Evolutionary conservation across 495 filamentous ascomycete species (phyloP), one percentile per base, ranked within the genome.

Genomic region (Annulohypoxylon moriforme): DNA sequence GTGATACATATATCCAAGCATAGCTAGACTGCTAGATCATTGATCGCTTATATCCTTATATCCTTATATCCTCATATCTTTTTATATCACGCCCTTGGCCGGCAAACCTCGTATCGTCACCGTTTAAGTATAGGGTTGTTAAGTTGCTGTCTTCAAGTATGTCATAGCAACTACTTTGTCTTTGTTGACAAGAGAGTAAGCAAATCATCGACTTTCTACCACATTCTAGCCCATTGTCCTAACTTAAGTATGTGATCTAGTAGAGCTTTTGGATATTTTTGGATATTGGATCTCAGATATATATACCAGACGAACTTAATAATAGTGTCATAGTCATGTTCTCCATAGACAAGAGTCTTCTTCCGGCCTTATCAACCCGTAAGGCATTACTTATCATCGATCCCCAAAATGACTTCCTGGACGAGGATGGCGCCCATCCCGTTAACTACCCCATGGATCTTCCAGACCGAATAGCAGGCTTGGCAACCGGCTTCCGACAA

Each of bases 381-480:
- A 92, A 94, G 81, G 96, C 94, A 0, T 80, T 99, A 40, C 82
- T 99, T 24, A 78, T 97, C 13, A 83, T 98, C 58, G 94, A 97
- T 75, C 86, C 97, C 22, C 96, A 98, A 69, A 97, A 97, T 77
- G 96, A 98, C 79, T 97, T 98, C 75, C 78, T 97, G 47, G 86
- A 88, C 27, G 79, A 88, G 0, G 85, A 88, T 38, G 93, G 92
- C 33, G 88, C 89, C 42, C 82, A 97, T 34, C 86, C 90, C 36
- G 86, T 93, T 44, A 83, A 82, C 46, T 86, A 88, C 46, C 88
- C 89, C 18, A 80, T 86, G 8, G 88, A 90, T 13, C 92, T 94
- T 57, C 77, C 96, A 20, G 86, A 91, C 24, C 86, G 85, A 2
- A 87, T 94, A 31, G 84, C 89, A 9, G 78, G 84, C 1, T 82